Evolutionary conservation across 768 basidiomycete genomes (phyloP).

Genomic region (Mycena belliarum): DNA sequence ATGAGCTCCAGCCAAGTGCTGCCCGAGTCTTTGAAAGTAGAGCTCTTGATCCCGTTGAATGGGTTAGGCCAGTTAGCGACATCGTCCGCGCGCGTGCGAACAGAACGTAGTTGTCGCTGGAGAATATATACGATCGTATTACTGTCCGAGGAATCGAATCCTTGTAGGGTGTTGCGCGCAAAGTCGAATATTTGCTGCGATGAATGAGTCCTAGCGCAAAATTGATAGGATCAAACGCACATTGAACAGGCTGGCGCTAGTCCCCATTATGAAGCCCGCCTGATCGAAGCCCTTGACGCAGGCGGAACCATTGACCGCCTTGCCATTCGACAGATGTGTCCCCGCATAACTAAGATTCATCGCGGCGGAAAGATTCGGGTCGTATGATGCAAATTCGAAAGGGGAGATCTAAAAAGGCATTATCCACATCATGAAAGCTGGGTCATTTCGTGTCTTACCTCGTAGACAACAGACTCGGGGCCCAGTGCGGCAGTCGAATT

Average conservation of each 20-base stretch:
- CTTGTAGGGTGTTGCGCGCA: constrained; percentile 40
- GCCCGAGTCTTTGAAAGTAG: constrained; percentile 55
- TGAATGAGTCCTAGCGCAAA: neutral
- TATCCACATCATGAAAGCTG: neutral
- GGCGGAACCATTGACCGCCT: constrained; percentile 50
- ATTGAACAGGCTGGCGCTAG: constrained; percentile 71
- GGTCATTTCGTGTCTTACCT: constrained; percentile 40
- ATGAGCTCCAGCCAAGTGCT: constrained; percentile 61
- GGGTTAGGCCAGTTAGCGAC: constrained; percentile 73
- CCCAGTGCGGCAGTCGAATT: constrained; percentile 41
- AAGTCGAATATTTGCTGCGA: constrained; percentile 52
- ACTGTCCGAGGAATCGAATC: constrained; percentile 38
- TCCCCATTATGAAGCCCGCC: constrained; percentile 72
- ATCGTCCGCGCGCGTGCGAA: constrained; percentile 54
- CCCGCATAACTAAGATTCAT: constrained; percentile 64
- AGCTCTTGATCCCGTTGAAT: constrained; percentile 49
- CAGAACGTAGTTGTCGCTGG: constrained; percentile 44
- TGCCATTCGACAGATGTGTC: constrained; percentile 60
- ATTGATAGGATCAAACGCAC: constrained; percentile 30
- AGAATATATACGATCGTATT: constrained; percentile 51
- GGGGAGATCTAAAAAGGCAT: constrained; percentile 49
- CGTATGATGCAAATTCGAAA: constrained; percentile 74
- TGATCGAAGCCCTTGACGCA: constrained; percentile 81
- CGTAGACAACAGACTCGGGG: constrained; percentile 53
- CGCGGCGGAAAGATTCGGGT: constrained; percentile 72